Base-by-base conservation (phyloP, 192 early-diverging fungal genomes). In the Rhizophagus clarus region DNA sequence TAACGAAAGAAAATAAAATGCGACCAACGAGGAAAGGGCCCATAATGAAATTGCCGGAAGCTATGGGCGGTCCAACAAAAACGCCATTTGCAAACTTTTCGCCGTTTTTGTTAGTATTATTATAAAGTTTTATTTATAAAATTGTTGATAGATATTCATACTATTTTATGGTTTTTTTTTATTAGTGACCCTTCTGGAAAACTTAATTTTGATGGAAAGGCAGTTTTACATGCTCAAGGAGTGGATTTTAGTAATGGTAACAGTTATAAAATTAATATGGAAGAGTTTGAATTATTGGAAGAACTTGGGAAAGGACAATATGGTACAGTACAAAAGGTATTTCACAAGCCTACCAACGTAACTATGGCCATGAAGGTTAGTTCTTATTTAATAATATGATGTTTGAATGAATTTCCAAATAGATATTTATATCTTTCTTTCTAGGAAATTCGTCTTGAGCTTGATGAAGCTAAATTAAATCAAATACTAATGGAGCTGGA, bases 401-500 rank as follows among this genome's bases (percentile, higher is more conserved):
- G 14, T n/a, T 11, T 31, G 17, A 56, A 26, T 40, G 31, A 72
- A 56, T 76, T 70, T 76, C 51, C 24, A 69, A 69, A 66, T 24
- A 60, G 73, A 11, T 15, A 15, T 64, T 34, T 22, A 26, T 73
- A 32, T 22, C 10, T 81, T 34, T 67, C 4, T 28, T 74, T 66
- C 20, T 79, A 94, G 91, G 95, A 97, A 89, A 97, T 95, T 79
- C 90, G 96, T n/a, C 83, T 98, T 40, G 96, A 98, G 83, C 86
- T 98, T 78, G 95, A 97, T 82, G 87, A 95, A 83, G 89, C 88
- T 40, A 95, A 95, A 78, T 84, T 98, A 72, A 94, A 95, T 84
- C 95, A 95, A 85, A 98, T 98, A 74, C 85, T 98, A 73, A 98
- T 96, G 96, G 97, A 98, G 84, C 87, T 98, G 64, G 94, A 97